Evolutionary conservation across 345 rosid genomes (phyloP).

Genomic region (Orychophragmus violaceus): DNA sequence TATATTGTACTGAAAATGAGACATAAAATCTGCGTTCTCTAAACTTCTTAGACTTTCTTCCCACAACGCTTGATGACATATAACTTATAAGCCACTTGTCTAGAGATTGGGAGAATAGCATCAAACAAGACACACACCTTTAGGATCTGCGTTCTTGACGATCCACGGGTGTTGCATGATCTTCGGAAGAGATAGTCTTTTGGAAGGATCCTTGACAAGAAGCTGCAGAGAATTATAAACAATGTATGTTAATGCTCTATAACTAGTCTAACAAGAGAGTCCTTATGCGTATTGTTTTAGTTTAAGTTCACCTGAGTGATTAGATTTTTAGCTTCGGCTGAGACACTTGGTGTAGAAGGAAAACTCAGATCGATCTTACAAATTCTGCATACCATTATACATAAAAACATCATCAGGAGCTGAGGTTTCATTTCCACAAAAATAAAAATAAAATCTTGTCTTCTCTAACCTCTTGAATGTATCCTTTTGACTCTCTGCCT

Average conservation of each 20-base stretch:
- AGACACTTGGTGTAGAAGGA: slow-evolving; percentile 56
- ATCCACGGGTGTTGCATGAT: slow-evolving; percentile 93
- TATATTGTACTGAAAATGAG: background rate
- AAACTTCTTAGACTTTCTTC: background rate
- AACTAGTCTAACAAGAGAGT: slow-evolving; percentile 11
- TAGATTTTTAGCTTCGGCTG: slow-evolving; percentile 67
- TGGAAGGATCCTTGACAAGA: slow-evolving; percentile 74
- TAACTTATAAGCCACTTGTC: background rate
- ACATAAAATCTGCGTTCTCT: background rate
- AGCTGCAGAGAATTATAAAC: slow-evolving; percentile 49
- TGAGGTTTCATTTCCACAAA: background rate
- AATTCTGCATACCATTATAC: slow-evolving; percentile 48
- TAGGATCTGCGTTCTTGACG: slow-evolving; percentile 68
- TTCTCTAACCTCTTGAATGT: slow-evolving; percentile 68
- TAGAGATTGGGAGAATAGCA: slow-evolving; percentile 6
- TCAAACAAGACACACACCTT: slow-evolving; percentile 37
- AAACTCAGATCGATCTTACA: slow-evolving; percentile 67
- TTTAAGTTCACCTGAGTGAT: slow-evolving; percentile 44
- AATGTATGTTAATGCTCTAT: background rate
- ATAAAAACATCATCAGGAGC: background rate
- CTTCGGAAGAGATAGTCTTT: slow-evolving; percentile 74
- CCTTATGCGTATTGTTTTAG: background rate
- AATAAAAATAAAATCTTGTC: background rate
- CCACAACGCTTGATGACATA: background rate
- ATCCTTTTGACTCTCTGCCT: slow-evolving; percentile 75